A percentile compares a stretch with the other conserved stretches of the same genome.
phyloP scores from a whole-genome alignment of 2,329 filamentous ascomycete genomes.

The Leptographium radiaticola region DNA sequence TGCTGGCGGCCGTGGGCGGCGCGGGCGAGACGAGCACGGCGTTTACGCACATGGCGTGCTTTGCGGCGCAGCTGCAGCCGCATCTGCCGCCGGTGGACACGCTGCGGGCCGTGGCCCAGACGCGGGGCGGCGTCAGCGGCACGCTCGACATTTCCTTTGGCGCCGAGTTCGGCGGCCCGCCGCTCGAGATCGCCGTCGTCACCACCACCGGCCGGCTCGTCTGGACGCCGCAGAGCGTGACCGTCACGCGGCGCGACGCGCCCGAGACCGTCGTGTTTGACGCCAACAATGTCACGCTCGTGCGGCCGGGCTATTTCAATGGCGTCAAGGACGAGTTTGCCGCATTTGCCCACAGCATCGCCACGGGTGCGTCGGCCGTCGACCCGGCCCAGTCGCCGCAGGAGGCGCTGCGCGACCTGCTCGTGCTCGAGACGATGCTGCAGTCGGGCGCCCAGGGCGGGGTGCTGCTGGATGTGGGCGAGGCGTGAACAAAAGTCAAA shows the following conservation, averaged over 20 bases:
- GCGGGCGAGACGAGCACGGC: neutral
- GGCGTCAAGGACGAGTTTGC: conserved; percentile 19
- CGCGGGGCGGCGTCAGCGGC: conserved; percentile 14
- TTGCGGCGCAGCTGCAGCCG: conserved; percentile 38
- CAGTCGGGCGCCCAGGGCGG: conserved; percentile 14
- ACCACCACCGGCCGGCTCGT: conserved; percentile 17
- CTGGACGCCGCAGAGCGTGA: conserved; percentile 14
- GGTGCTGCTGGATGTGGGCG: neutral
- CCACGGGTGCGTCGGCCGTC: conserved; percentile 8
- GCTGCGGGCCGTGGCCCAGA: conserved; percentile 37
- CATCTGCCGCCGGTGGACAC: conserved; percentile 56
- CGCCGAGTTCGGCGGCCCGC: conserved; percentile 19
- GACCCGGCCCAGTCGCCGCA: conserved; percentile 15
- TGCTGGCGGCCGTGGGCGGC: conserved; percentile 32
- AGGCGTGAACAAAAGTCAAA: neutral
- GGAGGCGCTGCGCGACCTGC: conserved; percentile 19
- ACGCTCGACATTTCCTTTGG: conserved; percentile 17
- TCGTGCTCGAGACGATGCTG: conserved; percentile 17
- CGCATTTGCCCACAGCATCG: conserved; percentile 16
- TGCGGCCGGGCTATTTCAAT: conserved; percentile 5
- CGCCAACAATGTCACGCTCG: conserved; percentile 5
- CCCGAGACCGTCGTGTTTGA: conserved; percentile 3
- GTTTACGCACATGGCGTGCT: conserved; percentile 30
- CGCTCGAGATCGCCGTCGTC: conserved; percentile 14
- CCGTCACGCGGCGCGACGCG: conserved; percentile 6